Base-by-base conservation (phyloP, 1,284 basidiomycete species). In the Agroathelia rolfsii region DNA sequence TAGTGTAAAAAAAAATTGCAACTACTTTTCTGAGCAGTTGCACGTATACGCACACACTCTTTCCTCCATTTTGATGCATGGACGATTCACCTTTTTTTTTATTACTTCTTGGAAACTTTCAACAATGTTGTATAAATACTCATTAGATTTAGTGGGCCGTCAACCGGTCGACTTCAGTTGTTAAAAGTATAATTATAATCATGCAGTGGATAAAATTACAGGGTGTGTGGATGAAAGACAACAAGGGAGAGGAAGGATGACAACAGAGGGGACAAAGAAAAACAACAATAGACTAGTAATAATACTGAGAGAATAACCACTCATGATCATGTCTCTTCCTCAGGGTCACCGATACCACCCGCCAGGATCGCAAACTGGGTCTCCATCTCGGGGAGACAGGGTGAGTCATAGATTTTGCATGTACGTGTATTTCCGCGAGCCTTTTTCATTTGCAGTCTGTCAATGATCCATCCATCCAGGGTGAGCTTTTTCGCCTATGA, bases 361-460 rank as follows among this genome's bases (percentile, higher is more conserved):
- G 73, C 60, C 37, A 88, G 77, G 56, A 99, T 98, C 18, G 90
- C 86, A 55, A 97, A 98, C 41, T 88, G 84, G 3, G 85, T 90
- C 53, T 98, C 94, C 38, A 88, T 89, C 58, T 99, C 95, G 5
- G 95, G 95, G 25, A 99, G 66, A 59, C 93, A 97, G 1, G 95
- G 95, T 5, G 92, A 96, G 61, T 98, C 95, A 41, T 95, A 94
- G 43, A 98, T 94, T 59, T 93, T 94, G 61, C 92, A 95, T 29
- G 90, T 82, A 43, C 95, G 84, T 32, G 88, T 93, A 39, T 87
- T 84, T 6, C 86, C 95, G 23, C 94, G 75, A 18, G 83, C 85
- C 55, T 99, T 99, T 60, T 88, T 86, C 34, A 98, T 68, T 52
- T 93, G 89, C 18, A 98, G 57, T 21, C 87, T 88, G 45, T 28